Percentiles rank a stretch among this genome's conserved stretches.
Evolutionary conservation across 257 asterid species (phyloP).

Genomic region (Cinchona pubescens): DNA sequence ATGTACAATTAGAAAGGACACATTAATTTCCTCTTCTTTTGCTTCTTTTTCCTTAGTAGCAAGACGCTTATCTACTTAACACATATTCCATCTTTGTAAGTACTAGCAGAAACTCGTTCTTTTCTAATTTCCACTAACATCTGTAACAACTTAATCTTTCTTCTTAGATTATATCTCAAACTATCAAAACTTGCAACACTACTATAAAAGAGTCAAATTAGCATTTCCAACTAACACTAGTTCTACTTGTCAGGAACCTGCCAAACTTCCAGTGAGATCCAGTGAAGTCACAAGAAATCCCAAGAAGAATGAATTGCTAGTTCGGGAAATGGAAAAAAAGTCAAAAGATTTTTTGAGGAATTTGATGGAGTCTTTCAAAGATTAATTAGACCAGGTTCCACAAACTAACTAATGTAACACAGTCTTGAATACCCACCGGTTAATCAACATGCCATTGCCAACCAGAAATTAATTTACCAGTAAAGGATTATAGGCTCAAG

Average conservation of each 20-base stretch:
- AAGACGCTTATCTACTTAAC: too few relatives aligned
- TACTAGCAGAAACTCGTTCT: neutral
- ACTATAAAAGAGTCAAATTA: neutral
- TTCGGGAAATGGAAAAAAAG: neutral
- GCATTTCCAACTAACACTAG: neutral
- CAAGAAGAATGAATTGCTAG: neutral
- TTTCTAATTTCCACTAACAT: neutral
- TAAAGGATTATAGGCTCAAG: too few relatives aligned
- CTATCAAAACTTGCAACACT: neutral
- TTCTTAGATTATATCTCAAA: neutral
- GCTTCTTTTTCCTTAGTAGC: neutral
- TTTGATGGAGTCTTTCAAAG: neutral
- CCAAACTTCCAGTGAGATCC: neutral
- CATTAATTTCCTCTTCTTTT: neutral
- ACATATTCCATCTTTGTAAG: neutral
- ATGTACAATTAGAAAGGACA: neutral
- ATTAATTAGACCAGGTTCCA: neutral
- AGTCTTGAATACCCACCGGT: neutral
- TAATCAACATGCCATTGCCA: too few relatives aligned
- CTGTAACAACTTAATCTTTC: neutral
- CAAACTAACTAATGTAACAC: too few relatives aligned
- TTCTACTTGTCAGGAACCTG: neutral
- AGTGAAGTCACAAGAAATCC: constrained; percentile 1
- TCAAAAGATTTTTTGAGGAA: constrained; percentile 2
- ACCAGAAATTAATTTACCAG: too few relatives aligned